These are phyloP conservation scores for Craterostigma plantagineum DNA, from an alignment of 257 asterid species.

Conservation along the genomic window DNA sequence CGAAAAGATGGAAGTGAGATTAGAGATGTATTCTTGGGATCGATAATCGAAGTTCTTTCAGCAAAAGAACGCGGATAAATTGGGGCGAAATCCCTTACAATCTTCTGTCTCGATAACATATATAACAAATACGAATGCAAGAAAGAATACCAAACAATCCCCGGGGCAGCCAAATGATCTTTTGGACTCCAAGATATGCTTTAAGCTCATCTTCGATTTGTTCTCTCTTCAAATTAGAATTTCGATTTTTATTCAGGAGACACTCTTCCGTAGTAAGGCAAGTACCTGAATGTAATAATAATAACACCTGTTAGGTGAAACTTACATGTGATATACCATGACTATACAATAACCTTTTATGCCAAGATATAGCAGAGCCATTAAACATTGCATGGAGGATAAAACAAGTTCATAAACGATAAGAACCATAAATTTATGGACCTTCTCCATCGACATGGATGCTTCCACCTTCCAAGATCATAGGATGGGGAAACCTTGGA, in stretches of 20 bases:
- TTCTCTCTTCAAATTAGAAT: conserved; percentile 53
- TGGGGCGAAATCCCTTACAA: too few relatives aligned
- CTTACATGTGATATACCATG: too few relatives aligned
- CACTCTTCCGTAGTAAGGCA: conserved; percentile 96
- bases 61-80: too few relatives aligned
- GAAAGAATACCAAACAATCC: conserved; percentile 56
- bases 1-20: not conserved
- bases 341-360: too few relatives aligned
- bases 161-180: conserved; percentile 82
- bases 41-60: too few relatives aligned
- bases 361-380: too few relatives aligned
- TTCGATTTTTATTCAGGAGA: conserved; percentile 77
- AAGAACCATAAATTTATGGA: conserved; percentile 11
- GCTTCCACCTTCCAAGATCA: conserved; percentile 97
- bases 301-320: too few relatives aligned
- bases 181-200: conserved; percentile 74
- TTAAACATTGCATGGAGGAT: too few relatives aligned
- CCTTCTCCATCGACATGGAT: conserved; percentile 97
- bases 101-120: too few relatives aligned
- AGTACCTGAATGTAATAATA: conserved; percentile 44
- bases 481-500: conserved; percentile 67
- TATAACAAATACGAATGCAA: not conserved
- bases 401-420: too few relatives aligned
- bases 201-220: conserved; percentile 74
- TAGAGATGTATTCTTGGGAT: too few relatives aligned